Evolutionary conservation across 2,329 filamentous ascomycete species (phyloP), one percentile per base, ranked within the genome.

Genomic region (Monosporascus sp.): DNA sequence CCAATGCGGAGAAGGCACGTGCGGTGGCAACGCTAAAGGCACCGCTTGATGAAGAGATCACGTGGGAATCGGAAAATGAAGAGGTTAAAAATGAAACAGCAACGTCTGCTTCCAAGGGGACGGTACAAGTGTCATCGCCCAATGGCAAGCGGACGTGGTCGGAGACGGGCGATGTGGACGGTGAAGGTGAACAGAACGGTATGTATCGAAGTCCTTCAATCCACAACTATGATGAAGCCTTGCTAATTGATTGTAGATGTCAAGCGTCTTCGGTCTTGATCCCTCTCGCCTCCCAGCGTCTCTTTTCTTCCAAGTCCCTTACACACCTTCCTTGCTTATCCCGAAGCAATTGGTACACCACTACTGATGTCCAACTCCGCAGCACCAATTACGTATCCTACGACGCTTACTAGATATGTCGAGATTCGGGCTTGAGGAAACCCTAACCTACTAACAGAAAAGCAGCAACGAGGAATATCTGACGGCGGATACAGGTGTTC

Each of bases 201-300:
- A 67, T 51, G 65, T 38, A 18, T 8, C 17, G 42, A 7, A 39
- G 3, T n/a, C 6, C n/a, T 37, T 7, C 6, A 36, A n/a, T 38
- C 17, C 4, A 15, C 20, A 25, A 17, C 34, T 17, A 14, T 34
- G 25, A 42, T 17, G 3, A 24, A 11, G n/a, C 11, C 39, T 51
- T 56, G 49, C 71, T 73, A 64, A 75, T 60, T 50, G 56, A 15
- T 57, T 39, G 53, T 60, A 70, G 79, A 79, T 64, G 64, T 71
- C 67, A 83, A 81, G 70, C 79, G 79, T 61, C 74, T 73, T 64
- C 78, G 79, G 53, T 73, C 73, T 60, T 73, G 70, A 67, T 68
- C 24, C 50, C 48, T 51, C 58, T 57, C 58, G 54, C 52, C 39
- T 57, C 41, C 52, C 47, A 17, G 17, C 24, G 7, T 39, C 49